Evolutionary conservation across 2,329 filamentous ascomycete genomes (phyloP), one percentile per base, ranked within the genome.

Genomic region (Basipetospora chlamydospora): DNA sequence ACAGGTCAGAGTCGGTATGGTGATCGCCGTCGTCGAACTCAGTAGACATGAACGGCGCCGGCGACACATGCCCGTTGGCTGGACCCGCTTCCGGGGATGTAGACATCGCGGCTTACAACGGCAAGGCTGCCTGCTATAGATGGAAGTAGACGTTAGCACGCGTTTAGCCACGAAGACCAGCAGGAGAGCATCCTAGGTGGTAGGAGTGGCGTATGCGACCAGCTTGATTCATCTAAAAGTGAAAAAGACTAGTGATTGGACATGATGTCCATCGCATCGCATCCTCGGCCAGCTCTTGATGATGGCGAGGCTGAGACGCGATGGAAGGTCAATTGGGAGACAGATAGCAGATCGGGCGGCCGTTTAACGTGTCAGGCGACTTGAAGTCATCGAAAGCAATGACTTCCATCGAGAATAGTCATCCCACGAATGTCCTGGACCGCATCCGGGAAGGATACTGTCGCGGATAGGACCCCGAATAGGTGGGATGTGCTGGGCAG

Each of bases 1-100:
- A 86, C 42, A 80, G 67, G 47, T 86, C 82, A 66, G 76, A 84
- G 48, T 85, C 82, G 58, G 70, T 80, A 45, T 68, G 68, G 42
- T 68, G 49, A 40, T 41, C 43, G 21, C 30, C 35, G 32, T 35
- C 31, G 21, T 43, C 41, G 25, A 43, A 39, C 29, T 41, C 33
- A 17, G 33, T 32, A 7, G 33, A 35, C 29, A 33, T 33, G 18
- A 29, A 4, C 13, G 26, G 25, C 23, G 33, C 26, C 47, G 72
- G 67, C 52, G 72, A 71, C 48, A 64, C 53, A 57, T 77, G 70
- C 52, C 79, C 80, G 59, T 85, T 82, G 50, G 70, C 66, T 52
- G 74, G 65, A 59, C 72, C 67, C 47, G 62, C 59, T 58, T 75
- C 65, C 49, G 68, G 64, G 53, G 73, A 68, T 59, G 67, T 67